phyloP scores from a whole-genome alignment of 2,329 filamentous ascomycete species.

The Colletotrichum plurivorum region DNA sequence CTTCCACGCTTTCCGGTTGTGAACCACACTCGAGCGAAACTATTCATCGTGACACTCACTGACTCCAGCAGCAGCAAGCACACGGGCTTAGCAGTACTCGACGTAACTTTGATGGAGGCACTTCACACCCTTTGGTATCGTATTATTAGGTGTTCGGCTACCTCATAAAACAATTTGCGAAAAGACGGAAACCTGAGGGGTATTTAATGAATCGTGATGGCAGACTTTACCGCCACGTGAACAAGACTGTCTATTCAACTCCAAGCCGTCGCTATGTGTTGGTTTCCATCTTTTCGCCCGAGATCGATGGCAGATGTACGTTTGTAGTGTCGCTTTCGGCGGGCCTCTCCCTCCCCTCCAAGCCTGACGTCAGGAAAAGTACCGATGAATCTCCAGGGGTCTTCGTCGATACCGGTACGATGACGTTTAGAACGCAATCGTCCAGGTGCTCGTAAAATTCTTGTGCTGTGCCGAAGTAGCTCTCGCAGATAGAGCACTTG shows the following conservation, averaged over 20 bases:
- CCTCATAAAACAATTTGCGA: slow-evolving; percentile 2
- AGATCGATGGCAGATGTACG: slow-evolving; percentile 20
- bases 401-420: slow-evolving; percentile 58
- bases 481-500: slow-evolving; percentile 91
- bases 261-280: slow-evolving; percentile 27
- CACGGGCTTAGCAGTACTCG: too few species aligned
- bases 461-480: slow-evolving; percentile 85
- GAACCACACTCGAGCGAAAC: too few species aligned
- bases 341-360: slow-evolving; percentile 28
- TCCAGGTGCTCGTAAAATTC: slow-evolving; percentile 98
- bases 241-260: slow-evolving; percentile 13
- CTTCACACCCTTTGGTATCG: slow-evolving; percentile 18
- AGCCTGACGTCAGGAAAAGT: slow-evolving; percentile 16
- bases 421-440: slow-evolving; percentile 72
- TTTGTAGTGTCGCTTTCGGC: slow-evolving; percentile 21
- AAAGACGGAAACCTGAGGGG: slow-evolving; percentile 20
- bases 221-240: slow-evolving; percentile 22
- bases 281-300: slow-evolving; percentile 38
- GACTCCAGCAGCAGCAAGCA: too few species aligned
- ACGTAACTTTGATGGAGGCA: slow-evolving; percentile 1
- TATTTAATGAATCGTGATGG: slow-evolving; percentile 29
- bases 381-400: slow-evolving; percentile 33
- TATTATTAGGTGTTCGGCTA: slow-evolving; percentile 31
- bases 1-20: too few species aligned
- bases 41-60: too few species aligned